Evolutionary conservation across 106 monocot genomes (phyloP), one percentile per base, ranked within the genome.

Genomic region (Xerophyta viscosa): DNA sequence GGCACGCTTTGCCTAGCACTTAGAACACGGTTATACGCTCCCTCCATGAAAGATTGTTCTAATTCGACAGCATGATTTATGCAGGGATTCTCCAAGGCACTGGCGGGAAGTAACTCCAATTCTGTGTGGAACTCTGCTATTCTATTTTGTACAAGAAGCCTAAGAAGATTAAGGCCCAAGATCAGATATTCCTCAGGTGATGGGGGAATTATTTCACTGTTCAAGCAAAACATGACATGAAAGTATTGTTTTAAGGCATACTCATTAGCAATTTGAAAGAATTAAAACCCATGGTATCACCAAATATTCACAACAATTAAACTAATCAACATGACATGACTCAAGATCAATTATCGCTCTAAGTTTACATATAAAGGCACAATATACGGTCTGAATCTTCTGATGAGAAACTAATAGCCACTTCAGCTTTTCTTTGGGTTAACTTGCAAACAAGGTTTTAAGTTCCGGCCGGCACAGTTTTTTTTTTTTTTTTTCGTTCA

Each of bases 11-110:
- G 75, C 31, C 96, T 78, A n/a, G 88, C 96, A 30, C 67, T 88
- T 23, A 89, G 51, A 3, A 89, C 85, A 8, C 96, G 71, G 31
- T 89, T 96, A 33, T 96, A 96, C n/a, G 96, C 96, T 50, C 88
- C 96, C 71, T 89, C 96, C 96, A 96, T 96, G 54, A 96, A 96
- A 12, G 85, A 89, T 50, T 96, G 85, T 56, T 96, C 96, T 27
- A 89, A 68, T 43, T 96, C 89, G 27, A 89, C 85, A 28, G 96
- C 89, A 66, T 96, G 85, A 41, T 76, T 88, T 48, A 96, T 89
- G 71, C 85, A 96, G 17, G 73, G 82, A 46, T 96, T 78, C 60
- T 89, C 89, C 21, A 96, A 58, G 20, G 85, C 89, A 58, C 49
- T 68, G 23, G 78, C 37, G 12, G 85, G 66, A 51, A 96, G 88